Conservation (phyloP, 2,329 filamentous ascomycete species). For the Pseudogymnoascus sp. region DNA sequence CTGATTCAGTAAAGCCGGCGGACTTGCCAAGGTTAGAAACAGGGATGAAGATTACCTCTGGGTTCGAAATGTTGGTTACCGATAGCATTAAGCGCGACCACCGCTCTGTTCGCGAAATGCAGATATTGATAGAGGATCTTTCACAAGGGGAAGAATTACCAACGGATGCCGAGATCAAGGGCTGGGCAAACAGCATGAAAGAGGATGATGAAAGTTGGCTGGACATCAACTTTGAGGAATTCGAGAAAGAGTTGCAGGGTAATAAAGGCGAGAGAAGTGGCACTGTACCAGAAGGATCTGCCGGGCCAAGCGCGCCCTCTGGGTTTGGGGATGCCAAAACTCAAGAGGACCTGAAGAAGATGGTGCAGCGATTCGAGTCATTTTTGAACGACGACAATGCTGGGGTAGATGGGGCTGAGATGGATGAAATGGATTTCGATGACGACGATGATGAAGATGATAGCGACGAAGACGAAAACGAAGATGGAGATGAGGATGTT, state of each 20-base stretch:
- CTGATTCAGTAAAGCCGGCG: conserved; percentile 21
- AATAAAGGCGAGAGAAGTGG: conserved; percentile 33
- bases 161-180: conserved; percentile 59
- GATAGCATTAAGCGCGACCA: conserved; percentile 62
- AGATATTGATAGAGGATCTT: conserved; percentile 67
- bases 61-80: conserved; percentile 77
- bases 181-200: conserved; percentile 54
- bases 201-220: conserved; percentile 87
- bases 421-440: conserved; percentile 60
- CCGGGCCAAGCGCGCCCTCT: conserved; percentile 24
- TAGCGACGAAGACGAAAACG: conserved; percentile 46
- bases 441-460: conserved; percentile 40
- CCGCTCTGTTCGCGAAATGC: conserved; percentile 64
- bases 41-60: conserved; percentile 84
- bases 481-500: conserved; percentile 65
- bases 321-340: conserved; percentile 59
- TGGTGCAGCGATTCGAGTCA: conserved; percentile 86
- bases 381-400: conserved; percentile 83
- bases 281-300: conserved; percentile 15
- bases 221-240: conserved; percentile 82
- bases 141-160: conserved; percentile 59
- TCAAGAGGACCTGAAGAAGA: conserved; percentile 74
- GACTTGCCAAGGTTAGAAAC: conserved; percentile 44
- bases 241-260: conserved; percentile 69
- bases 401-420: conserved; percentile 68